phyloP scores from a whole-genome alignment of 495 filamentous ascomycete species.

The Staphylotrichum longicolle region DNA sequence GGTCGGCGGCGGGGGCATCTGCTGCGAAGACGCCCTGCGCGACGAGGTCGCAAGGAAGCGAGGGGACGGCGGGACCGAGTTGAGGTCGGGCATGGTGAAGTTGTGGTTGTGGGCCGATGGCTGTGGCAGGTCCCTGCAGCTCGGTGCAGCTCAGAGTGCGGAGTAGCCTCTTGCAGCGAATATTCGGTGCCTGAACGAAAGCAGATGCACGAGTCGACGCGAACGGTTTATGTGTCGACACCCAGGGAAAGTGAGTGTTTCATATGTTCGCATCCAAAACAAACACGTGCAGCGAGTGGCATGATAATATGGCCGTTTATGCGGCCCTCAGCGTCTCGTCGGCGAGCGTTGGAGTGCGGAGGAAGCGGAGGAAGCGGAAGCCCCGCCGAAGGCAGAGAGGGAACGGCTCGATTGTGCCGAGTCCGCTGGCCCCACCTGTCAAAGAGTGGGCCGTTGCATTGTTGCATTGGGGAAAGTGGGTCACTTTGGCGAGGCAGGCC shows the following conservation, averaged over 20 bases:
- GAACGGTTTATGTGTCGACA: too few relatives aligned
- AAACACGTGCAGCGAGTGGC: constrained; percentile 21
- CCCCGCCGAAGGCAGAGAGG: too few relatives aligned
- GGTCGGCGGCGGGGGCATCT: constrained; percentile 33
- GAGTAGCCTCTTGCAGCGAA: background rate
- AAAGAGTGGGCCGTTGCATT: background rate
- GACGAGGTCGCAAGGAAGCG: constrained; percentile 39
- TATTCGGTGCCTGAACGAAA: background rate
- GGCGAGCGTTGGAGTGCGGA: constrained; percentile 1
- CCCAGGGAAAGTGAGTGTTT: constrained; percentile 1
- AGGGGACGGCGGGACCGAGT: constrained; percentile 57
- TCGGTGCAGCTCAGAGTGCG: background rate
- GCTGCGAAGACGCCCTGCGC: constrained; percentile 35
- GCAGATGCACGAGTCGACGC: background rate
- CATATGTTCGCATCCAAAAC: constrained; percentile 21
- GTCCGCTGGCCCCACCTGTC: background rate
- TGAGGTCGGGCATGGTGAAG: constrained; percentile 55
- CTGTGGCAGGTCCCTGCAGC: background rate
- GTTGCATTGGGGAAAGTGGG: background rate
- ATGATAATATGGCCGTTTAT: constrained; percentile 29
- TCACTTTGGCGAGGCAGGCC: background rate
- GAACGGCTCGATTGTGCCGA: background rate
- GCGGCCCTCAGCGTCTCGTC: constrained; percentile 18
- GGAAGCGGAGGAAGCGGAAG: background rate
- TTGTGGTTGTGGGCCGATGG: background rate